Evolutionary conservation across 2,329 filamentous ascomycete species (phyloP).

Genomic region (Penicillium sp.): DNA sequence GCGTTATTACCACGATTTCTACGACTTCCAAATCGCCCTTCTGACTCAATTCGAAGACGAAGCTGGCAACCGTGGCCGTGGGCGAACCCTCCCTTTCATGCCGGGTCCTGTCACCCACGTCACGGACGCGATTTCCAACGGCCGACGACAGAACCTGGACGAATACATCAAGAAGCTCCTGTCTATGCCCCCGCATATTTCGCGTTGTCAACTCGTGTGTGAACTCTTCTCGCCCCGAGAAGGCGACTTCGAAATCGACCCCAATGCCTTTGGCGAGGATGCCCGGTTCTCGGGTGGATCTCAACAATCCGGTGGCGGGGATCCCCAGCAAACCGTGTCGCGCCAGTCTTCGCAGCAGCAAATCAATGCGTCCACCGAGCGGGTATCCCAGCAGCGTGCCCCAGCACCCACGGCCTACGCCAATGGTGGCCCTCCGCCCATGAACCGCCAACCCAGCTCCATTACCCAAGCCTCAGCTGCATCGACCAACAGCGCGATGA

Average conservation of each 20-base stretch:
- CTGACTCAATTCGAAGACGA: slow-evolving; percentile 89
- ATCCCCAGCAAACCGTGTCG: slow-evolving; percentile 59
- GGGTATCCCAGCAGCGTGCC: slow-evolving; percentile 41
- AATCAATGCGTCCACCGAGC: slow-evolving; percentile 50
- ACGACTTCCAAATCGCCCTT: slow-evolving; percentile 95
- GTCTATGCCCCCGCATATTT: slow-evolving; percentile 77
- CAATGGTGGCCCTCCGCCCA: slow-evolving; percentile 42
- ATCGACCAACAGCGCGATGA: slow-evolving; percentile 60
- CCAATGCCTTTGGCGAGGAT: slow-evolving; percentile 62
- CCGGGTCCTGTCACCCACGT: slow-evolving; percentile 96
- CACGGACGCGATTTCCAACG: slow-evolving; percentile 95
- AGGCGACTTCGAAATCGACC: slow-evolving; percentile 90
- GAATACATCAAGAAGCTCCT: slow-evolving; percentile 93
- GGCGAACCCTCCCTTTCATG: slow-evolving; percentile 91
- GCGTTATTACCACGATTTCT: slow-evolving; percentile 96
- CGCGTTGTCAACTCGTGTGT: slow-evolving; percentile 77
- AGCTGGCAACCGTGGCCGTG: slow-evolving; percentile 79
- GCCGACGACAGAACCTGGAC: slow-evolving; percentile 85
- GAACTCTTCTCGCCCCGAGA: slow-evolving; percentile 87
- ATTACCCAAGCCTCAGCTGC: slow-evolving; percentile 46
- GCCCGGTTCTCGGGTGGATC: slow-evolving; percentile 72
- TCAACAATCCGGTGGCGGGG: slow-evolving; percentile 64
- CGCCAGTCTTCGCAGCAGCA: slow-evolving; percentile 65
- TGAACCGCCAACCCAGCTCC: slow-evolving; percentile 54
- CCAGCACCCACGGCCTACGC: slow-evolving; percentile 33